phyloP scores from a whole-genome alignment of 1,284 basidiomycete genomes.

The Dichomitus squalens region DNA sequence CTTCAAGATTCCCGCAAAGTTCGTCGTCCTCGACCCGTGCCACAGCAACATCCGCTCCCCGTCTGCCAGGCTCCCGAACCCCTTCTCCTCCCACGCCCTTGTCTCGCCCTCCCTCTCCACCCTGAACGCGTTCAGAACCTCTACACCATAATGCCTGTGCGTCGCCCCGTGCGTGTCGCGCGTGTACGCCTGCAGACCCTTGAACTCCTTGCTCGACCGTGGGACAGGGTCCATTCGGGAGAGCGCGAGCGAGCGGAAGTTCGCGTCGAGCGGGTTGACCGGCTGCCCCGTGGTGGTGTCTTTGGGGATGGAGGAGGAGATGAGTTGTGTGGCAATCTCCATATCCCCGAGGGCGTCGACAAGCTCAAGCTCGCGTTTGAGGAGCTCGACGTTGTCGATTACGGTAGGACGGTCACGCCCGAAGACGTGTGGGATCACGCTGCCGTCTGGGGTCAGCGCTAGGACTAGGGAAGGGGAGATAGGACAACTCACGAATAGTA shows the following conservation, averaged over 20 bases:
- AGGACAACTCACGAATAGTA: slow-evolving; percentile 58
- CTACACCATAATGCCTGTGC: slow-evolving; percentile 47
- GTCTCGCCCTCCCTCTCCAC: slow-evolving; percentile 58
- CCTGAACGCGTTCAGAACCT: slow-evolving; percentile 53
- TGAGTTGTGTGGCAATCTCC: slow-evolving; percentile 64
- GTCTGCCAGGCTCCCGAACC: slow-evolving; percentile 44
- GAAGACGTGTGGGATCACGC: slow-evolving; percentile 66
- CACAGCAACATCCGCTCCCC: slow-evolving; percentile 64
- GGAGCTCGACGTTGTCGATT: slow-evolving; percentile 40
- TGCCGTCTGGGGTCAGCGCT: slow-evolving; percentile 23
- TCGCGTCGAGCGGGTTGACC: slow-evolving; percentile 59
- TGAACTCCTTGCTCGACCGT: slow-evolving; percentile 48
- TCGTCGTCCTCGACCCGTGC: slow-evolving; percentile 68
- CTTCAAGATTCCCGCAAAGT: slow-evolving; percentile 67
- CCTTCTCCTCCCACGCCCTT: slow-evolving; percentile 52
- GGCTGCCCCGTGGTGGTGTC: slow-evolving; percentile 45
- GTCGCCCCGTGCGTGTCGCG: slow-evolving; percentile 58
- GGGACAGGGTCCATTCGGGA: slow-evolving; percentile 54
- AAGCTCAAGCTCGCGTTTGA: slow-evolving; percentile 65
- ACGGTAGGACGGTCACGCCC: slow-evolving; percentile 51
- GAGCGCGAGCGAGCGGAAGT: slow-evolving; percentile 57
- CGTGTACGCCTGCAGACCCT: slow-evolving; percentile 50
- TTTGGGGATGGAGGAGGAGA: slow-evolving; percentile 41
- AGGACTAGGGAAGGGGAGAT: background rate
- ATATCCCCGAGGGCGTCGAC: slow-evolving; percentile 70